Conservation (phyloP, 257 asterid genomes). For the Buddleja alternifolia region DNA sequence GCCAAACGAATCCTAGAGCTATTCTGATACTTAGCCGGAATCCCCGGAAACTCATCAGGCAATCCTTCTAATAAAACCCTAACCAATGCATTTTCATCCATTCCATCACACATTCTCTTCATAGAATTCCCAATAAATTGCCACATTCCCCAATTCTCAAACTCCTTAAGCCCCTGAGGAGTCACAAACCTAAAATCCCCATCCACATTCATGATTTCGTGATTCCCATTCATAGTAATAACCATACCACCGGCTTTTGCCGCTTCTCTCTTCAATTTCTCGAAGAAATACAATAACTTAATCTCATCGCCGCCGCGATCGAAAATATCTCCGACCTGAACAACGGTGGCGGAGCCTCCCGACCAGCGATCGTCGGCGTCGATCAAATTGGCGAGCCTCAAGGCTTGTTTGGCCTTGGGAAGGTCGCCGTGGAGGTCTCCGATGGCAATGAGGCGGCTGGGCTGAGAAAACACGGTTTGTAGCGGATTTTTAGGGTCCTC, state of each 20-base stretch:
- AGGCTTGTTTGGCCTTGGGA: constrained; percentile 68
- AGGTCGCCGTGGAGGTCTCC: constrained; percentile 99
- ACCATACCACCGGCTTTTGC: constrained; percentile 59
- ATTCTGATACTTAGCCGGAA: constrained; percentile 40
- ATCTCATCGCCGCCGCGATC: constrained; percentile 97
- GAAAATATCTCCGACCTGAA: constrained; percentile 86
- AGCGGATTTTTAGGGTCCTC: constrained; percentile 24
- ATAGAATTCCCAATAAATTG: constrained; percentile 58
- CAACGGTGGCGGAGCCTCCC: constrained; percentile 83
- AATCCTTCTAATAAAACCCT: constrained; percentile 60
- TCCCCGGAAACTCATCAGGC: constrained; percentile 43
- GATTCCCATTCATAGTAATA: constrained; percentile 91
- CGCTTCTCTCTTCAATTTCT: constrained; percentile 81
- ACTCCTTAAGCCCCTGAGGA: constrained; percentile 62
- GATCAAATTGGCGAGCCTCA: constrained; percentile 71
- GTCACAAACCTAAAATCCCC: constrained; percentile 76
- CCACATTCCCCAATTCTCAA: constrained; percentile 79
- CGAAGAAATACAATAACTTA: constrained; percentile 79
- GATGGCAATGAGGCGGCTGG: constrained; percentile 75
- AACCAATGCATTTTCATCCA: constrained; percentile 27
- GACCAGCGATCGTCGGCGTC: constrained; percentile 68
- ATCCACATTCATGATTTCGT: constrained; percentile 85
- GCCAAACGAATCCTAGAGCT: constrained; percentile 74
- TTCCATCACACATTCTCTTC: constrained; percentile 61
- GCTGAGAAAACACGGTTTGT: constrained; percentile 64